Conservation (phyloP, 768 basidiomycete genomes). For the Pleurotus platypus region DNA sequence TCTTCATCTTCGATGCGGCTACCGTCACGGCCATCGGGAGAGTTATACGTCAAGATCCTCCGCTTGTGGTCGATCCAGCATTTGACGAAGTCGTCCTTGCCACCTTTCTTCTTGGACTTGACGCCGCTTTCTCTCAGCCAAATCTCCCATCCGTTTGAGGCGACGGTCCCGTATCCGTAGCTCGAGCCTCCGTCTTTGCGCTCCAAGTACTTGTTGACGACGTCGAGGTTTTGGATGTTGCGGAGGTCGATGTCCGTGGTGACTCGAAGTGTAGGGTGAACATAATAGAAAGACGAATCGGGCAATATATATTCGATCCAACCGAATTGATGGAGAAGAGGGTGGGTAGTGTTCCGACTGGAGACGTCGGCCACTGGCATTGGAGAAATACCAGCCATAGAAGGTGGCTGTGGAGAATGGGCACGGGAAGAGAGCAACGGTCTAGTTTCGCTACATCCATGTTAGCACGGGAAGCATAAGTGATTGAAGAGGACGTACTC, state of each 20-base stretch:
- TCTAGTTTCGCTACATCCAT: conserved; percentile 41
- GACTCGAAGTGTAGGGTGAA: conserved; percentile 55
- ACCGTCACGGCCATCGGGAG: conserved; percentile 27
- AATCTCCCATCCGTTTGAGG: conserved; percentile 46
- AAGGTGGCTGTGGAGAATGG: conserved; percentile 16
- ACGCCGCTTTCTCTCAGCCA: conserved; percentile 51
- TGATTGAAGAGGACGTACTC: conserved; percentile 21
- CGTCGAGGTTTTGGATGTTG: conserved; percentile 42
- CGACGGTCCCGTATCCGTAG: conserved; percentile 17
- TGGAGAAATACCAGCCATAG: conserved; percentile 19
- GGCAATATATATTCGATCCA: conserved; percentile 80
- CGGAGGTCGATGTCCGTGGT: conserved; percentile 74
- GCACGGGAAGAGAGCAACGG: conserved; percentile 45
- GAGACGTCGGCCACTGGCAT: conserved; percentile 15
- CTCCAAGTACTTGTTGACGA: conserved; percentile 46
- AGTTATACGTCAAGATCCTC: conserved; percentile 46
- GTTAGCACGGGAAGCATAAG: background rate
- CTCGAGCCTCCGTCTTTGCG: conserved; percentile 20
- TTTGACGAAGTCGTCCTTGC: conserved; percentile 32
- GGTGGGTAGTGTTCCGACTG: conserved; percentile 21
- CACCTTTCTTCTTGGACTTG: conserved; percentile 21
- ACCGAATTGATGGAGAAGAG: conserved; percentile 51
- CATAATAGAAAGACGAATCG: conserved; percentile 67
- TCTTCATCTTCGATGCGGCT: conserved; percentile 33
- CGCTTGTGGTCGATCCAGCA: conserved; percentile 68